Conservation (phyloP, 441 rosid species). For the Adansonia gregorii region DNA sequence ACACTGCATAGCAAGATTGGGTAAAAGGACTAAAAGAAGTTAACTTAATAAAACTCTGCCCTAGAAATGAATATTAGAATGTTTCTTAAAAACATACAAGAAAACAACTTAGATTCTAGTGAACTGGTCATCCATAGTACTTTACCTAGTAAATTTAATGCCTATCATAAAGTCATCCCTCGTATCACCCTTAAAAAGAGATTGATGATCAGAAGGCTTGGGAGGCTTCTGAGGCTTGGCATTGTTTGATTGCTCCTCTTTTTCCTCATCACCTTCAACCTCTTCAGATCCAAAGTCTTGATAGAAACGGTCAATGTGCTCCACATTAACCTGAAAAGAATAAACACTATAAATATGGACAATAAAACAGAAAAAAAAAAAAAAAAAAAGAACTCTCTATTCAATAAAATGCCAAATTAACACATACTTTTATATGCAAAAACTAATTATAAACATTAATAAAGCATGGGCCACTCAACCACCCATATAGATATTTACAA, state of each 20-base stretch:
- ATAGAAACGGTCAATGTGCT: slow-evolving; percentile 74
- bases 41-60: background rate
- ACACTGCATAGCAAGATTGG: background rate
- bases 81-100: background rate
- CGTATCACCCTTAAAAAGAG: slow-evolving; percentile 77
- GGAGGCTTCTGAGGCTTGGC: slow-evolving; percentile 49
- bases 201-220: slow-evolving; percentile 80
- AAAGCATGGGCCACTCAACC: background rate
- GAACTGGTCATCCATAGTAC: background rate
- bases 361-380: background rate
- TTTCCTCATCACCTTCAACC: slow-evolving; percentile 47
- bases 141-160: slow-evolving; percentile 88
- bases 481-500: background rate
- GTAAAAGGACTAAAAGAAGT: background rate
- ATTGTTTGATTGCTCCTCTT: slow-evolving; percentile 34
- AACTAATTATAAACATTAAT: background rate
- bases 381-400: background rate
- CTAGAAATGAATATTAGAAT: background rate
- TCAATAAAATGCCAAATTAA: background rate
- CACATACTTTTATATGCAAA: background rate
- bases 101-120: background rate
- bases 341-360: slow-evolving; percentile 18
- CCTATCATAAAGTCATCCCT: slow-evolving; percentile 87
- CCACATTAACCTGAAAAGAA: slow-evolving; percentile 73
- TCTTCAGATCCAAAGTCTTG: slow-evolving; percentile 75